phyloP scores from a whole-genome alignment of 345 rosid species.

The Eutrema heterophyllum region DNA sequence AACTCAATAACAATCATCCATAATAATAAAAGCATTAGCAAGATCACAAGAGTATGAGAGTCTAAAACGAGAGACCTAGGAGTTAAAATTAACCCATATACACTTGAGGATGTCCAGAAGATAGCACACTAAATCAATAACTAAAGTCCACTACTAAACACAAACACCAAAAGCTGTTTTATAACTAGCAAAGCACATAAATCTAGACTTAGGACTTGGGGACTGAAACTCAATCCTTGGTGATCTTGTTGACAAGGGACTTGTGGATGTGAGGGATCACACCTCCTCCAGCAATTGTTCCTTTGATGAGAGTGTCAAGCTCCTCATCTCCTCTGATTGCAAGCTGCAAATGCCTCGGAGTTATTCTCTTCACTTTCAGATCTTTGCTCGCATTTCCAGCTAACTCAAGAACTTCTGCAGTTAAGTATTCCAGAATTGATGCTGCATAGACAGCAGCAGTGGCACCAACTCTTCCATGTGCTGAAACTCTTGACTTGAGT shows the following conservation, averaged over 20 bases:
- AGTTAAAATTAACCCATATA: conserved; percentile 20
- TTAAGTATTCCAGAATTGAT: conserved; percentile 64
- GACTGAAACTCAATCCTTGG: conserved; percentile 43
- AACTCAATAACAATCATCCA: background rate
- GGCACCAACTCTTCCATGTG: conserved; percentile 75
- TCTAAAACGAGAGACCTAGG: conserved; percentile 4
- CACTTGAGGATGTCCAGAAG: conserved; percentile 12
- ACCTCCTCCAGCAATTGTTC: conserved; percentile 74
- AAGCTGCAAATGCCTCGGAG: conserved; percentile 58
- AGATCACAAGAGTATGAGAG: conserved; percentile 7
- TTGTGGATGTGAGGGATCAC: conserved; percentile 96
- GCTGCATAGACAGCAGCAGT: conserved; percentile 73
- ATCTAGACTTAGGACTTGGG: background rate
- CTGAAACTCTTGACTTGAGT: conserved; percentile 48
- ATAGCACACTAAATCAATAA: background rate
- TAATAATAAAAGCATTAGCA: background rate
- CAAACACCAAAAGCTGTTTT: background rate
- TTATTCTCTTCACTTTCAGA: conserved; percentile 69
- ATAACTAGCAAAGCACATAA: conserved; percentile 1
- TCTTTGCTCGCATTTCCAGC: conserved; percentile 79
- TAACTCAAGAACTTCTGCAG: conserved; percentile 75
- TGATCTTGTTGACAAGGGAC: conserved; percentile 77
- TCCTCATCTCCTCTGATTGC: conserved; percentile 62
- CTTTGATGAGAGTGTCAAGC: conserved; percentile 72
- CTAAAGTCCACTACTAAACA: background rate